Evolutionary conservation across 441 rosid species (phyloP).

Genomic region (Pelargonium australe): DNA sequence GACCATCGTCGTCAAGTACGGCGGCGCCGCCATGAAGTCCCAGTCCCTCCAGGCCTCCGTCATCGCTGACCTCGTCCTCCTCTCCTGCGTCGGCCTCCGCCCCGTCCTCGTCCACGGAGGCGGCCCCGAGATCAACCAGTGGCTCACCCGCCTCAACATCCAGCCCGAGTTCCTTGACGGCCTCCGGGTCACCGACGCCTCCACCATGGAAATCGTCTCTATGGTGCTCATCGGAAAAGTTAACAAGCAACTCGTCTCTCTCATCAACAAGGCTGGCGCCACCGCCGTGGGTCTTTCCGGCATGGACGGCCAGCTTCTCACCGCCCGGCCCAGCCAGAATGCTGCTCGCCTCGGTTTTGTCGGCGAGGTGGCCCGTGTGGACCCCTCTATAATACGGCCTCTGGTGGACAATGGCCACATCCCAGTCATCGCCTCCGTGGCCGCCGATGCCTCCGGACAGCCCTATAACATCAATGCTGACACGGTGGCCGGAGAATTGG

Average conservation of each 20-base stretch:
- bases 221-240: slow-evolving; percentile 89
- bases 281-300: slow-evolving; percentile 85
- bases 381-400: slow-evolving; percentile 49
- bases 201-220: slow-evolving; percentile 87
- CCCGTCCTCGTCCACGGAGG: slow-evolving; percentile 92
- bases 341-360: slow-evolving; percentile 71
- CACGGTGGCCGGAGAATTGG: slow-evolving; percentile 88
- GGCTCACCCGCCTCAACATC: slow-evolving; percentile 66
- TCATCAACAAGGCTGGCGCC: slow-evolving; percentile 74
- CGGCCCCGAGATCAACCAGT: slow-evolving; percentile 79
- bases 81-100: slow-evolving; percentile 79
- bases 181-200: slow-evolving; percentile 80
- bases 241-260: slow-evolving; percentile 70
- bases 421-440: slow-evolving; percentile 87
- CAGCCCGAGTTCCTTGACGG: slow-evolving; percentile 75
- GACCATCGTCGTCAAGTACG: slow-evolving; percentile 81
- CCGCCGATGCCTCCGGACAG: slow-evolving; percentile 65
- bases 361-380: slow-evolving; percentile 71
- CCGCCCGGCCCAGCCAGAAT: slow-evolving; percentile 65
- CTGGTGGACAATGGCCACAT: slow-evolving; percentile 56
- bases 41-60: slow-evolving; percentile 68
- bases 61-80: slow-evolving; percentile 74
- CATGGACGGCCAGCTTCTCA: slow-evolving; percentile 77
- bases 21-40: slow-evolving; percentile 92
- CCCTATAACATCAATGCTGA: slow-evolving; percentile 85